phyloP scores from a whole-genome alignment of 164 flowering plant genomes.

The Stephania yunnanensis region DNA sequence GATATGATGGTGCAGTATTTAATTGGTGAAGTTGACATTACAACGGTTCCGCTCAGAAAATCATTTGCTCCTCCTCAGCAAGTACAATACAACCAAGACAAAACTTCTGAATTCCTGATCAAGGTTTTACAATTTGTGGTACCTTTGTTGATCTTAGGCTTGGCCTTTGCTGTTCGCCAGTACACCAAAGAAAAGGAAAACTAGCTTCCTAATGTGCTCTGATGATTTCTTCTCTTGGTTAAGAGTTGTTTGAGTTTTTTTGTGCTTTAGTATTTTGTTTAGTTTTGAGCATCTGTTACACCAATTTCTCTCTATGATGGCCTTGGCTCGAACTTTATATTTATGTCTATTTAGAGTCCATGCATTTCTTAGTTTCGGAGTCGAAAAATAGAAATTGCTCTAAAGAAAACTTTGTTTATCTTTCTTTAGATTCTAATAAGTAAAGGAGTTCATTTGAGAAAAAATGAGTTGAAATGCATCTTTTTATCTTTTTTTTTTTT shows the following conservation, averaged over 20 bases:
- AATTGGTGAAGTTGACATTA: constrained; percentile 68
- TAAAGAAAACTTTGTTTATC: background rate
- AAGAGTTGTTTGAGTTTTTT: background rate
- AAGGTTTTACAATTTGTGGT: constrained; percentile 80
- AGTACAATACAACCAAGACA: constrained; percentile 41
- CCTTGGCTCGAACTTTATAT: background rate
- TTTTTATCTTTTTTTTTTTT: background rate
- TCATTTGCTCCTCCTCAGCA: constrained; percentile 37
- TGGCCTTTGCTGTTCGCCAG: constrained; percentile 66
- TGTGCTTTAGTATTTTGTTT: background rate
- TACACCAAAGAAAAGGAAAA: constrained; percentile 40
- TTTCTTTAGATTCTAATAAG: background rate
- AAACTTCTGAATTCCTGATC: constrained; percentile 52
- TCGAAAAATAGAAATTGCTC: background rate
- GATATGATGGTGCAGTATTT: constrained; percentile 70
- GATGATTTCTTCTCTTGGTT: background rate
- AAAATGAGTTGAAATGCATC: background rate
- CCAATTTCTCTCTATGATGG: background rate
- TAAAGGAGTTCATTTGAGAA: background rate
- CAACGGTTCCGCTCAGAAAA: constrained; percentile 56
- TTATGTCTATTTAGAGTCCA: background rate
- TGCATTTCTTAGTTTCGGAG: background rate
- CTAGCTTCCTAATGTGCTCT: background rate
- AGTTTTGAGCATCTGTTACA: background rate
- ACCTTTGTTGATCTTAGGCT: constrained; percentile 72